These are phyloP conservation scores for Populus hybrid DNA, from an alignment of 441 rosid species.

Conservation along the genomic window DNA sequence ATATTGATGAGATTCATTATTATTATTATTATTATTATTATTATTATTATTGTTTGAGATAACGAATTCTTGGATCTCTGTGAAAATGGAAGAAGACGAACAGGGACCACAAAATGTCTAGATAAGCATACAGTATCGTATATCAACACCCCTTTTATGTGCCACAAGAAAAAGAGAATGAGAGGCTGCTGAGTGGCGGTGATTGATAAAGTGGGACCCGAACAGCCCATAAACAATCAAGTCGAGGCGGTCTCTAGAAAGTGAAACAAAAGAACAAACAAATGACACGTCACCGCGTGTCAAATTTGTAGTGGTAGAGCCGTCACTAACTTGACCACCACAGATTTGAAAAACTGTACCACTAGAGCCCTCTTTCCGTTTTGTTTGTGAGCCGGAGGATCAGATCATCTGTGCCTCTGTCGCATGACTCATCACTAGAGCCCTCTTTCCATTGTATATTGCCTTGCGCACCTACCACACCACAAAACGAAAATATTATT, in stretches of 20 bases:
- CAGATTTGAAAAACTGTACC: not conserved
- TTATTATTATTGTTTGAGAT: not conserved
- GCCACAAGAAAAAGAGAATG: not conserved
- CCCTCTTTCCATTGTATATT: no score
- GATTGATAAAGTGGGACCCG: not conserved
- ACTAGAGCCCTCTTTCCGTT: not conserved
- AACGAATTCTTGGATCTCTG: not conserved
- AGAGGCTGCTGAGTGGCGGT: not conserved
- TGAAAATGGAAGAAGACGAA: not conserved
- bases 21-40: no score
- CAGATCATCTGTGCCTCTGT: conserved; percentile 1
- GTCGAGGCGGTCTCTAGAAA: not conserved
- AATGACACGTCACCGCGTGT: conserved; percentile 18
- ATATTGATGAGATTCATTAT: no score
- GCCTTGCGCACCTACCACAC: no score
- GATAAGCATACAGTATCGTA: not conserved
- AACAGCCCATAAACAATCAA: not conserved
- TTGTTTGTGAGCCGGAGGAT: not conserved
- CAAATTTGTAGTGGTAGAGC: conserved; percentile 11
- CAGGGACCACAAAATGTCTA: not conserved
- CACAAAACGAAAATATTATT: no score
- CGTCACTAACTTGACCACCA: conserved; percentile 8
- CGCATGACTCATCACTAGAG: conserved; percentile 10
- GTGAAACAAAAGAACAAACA: not conserved
- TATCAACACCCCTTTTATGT: not conserved